Conservation (phyloP, 495 filamentous ascomycete species). For the Daldinia childiae region DNA sequence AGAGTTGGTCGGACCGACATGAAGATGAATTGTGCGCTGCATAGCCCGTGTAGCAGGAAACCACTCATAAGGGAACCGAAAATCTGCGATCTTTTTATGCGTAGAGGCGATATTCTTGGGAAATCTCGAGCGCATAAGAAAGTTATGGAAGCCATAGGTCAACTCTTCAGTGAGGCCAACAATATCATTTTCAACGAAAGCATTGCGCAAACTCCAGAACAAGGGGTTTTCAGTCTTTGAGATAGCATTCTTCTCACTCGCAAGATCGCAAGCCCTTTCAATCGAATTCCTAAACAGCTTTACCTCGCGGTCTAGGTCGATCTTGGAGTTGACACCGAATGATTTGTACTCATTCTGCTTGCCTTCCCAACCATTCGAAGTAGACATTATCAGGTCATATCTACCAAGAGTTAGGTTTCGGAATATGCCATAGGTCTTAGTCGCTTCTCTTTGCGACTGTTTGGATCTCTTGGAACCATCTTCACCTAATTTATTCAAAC, state of each 20-base stretch:
- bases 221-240: slow-evolving; percentile 56
- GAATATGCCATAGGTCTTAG: slow-evolving; percentile 33
- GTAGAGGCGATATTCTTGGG: slow-evolving; percentile 50
- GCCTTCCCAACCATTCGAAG: slow-evolving; percentile 1
- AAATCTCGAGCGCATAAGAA: slow-evolving; percentile 50
- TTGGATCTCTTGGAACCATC: neutral
- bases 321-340: slow-evolving; percentile 46
- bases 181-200: slow-evolving; percentile 61
- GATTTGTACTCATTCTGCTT: slow-evolving; percentile 43
- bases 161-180: slow-evolving; percentile 64
- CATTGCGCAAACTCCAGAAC: slow-evolving; percentile 64
- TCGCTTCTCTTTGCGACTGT: neutral
- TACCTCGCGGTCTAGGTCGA: slow-evolving; percentile 47
- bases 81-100: slow-evolving; percentile 75
- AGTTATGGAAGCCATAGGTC: slow-evolving; percentile 68
- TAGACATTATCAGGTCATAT: slow-evolving; percentile 23
- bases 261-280: slow-evolving; percentile 49
- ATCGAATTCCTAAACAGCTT: slow-evolving; percentile 51
- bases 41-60: slow-evolving; percentile 81
- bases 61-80: slow-evolving; percentile 90
- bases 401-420: slow-evolving; percentile 17
- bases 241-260: slow-evolving; percentile 41
- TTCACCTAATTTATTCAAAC: neutral
- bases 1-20: slow-evolving; percentile 97
- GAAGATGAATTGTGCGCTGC: slow-evolving; percentile 86